Percentiles rank a stretch among this genome's conserved stretches.
Conservation (phyloP, 2,329 filamentous ascomycete species). For the Ceratocystis eucalypticola region DNA sequence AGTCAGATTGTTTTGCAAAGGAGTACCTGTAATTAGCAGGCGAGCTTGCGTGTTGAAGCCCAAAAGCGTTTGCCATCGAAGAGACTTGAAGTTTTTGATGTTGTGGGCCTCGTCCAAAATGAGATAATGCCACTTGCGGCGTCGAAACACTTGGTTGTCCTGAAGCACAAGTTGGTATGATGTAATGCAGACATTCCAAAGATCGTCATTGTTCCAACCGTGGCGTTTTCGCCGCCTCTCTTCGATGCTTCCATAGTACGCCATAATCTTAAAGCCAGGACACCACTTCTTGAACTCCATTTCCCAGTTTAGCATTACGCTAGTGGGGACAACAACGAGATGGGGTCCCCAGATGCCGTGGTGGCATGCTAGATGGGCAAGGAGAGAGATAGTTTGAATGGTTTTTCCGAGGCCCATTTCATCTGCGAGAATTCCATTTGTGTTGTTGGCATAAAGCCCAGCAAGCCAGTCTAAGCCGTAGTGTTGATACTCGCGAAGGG, state of each 20-base stretch:
- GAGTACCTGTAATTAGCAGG: conserved; percentile 81
- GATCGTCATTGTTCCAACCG: conserved; percentile 84
- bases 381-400: conserved; percentile 87
- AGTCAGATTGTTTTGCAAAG: conserved; percentile 90
- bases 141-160: conserved; percentile 86
- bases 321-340: conserved; percentile 89
- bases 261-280: conserved; percentile 93
- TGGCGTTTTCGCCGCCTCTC: conserved; percentile 82
- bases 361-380: conserved; percentile 82
- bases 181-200: conserved; percentile 96
- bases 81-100: conserved; percentile 98
- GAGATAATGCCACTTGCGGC: conserved; percentile 92
- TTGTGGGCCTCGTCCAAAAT: conserved; percentile 97
- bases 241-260: conserved; percentile 88
- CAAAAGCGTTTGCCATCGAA: conserved; percentile 88
- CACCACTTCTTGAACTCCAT: conserved; percentile 99
- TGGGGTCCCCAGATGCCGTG: conserved; percentile 93
- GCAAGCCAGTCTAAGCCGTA: conserved; percentile 96
- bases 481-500: conserved; percentile 87
- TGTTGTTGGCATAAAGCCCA: conserved; percentile 78
- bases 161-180: conserved; percentile 94
- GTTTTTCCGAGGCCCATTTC: conserved; percentile 99
- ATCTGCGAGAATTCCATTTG: conserved; percentile 91
- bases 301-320: conserved; percentile 98
- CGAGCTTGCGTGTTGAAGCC: conserved; percentile 84